Percentiles rank a stretch among this genome's conserved stretches.
These are phyloP conservation scores for Angophora floribunda DNA, from an alignment of 345 rosid genomes.

Conservation along the genomic window DNA sequence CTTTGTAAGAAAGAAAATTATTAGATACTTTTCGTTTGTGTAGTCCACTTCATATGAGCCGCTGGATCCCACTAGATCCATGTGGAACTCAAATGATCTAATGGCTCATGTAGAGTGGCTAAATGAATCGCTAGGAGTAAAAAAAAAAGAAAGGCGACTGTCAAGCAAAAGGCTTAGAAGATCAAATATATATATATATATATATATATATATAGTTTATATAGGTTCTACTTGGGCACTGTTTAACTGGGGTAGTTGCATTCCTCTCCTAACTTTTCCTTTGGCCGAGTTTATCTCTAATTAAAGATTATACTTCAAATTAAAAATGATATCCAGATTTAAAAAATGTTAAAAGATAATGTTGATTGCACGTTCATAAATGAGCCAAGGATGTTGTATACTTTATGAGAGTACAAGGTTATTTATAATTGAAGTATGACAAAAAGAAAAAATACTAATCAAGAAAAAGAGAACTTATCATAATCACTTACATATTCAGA, in stretches of 20 bases:
- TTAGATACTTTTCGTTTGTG: accelerated
- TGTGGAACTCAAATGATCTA: neutral
- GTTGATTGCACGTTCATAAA: neutral
- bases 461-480: neutral
- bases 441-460: too few relatives aligned
- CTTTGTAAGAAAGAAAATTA: neutral
- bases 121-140: neutral
- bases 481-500: neutral
- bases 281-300: neutral
- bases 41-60: neutral
- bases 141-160: neutral
- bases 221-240: neutral
- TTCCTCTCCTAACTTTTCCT: neutral
- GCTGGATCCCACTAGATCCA: neutral
- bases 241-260: neutral
- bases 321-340: neutral
- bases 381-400: neutral
- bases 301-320: too few relatives aligned
- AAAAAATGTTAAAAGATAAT: neutral
- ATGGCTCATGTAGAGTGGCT: neutral
- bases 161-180: neutral
- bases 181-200: too few relatives aligned
- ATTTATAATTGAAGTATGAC: neutral
- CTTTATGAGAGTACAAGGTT: neutral
- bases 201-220: too few relatives aligned